These are phyloP conservation scores for Paxillus ammoniavirescens DNA, from an alignment of 768 basidiomycete genomes.

Conservation along the genomic window DNA sequence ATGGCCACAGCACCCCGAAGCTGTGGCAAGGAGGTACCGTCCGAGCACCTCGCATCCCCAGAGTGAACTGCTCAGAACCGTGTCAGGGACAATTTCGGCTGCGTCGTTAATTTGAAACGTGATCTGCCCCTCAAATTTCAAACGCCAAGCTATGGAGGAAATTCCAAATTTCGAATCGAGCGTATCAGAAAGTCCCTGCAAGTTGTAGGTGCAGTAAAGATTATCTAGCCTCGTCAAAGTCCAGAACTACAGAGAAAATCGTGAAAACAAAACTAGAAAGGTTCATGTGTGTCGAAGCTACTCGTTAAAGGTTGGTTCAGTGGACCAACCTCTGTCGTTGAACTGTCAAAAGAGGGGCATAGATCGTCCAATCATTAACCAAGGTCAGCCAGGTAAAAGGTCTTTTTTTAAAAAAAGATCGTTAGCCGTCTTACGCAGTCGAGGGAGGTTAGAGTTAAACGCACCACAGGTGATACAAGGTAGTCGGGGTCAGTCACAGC, in stretches of 20 bases:
- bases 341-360: neutral
- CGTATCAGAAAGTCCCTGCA: too few species aligned
- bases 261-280: neutral
- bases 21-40: constrained; percentile 31
- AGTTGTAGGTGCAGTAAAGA: too few species aligned
- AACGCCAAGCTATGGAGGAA: too few species aligned
- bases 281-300: neutral
- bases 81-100: neutral
- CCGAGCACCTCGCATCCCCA: constrained; percentile 35
- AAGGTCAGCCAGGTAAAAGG: neutral
- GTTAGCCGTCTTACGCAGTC: neutral
- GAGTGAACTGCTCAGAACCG: constrained; percentile 17
- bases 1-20: constrained; percentile 38
- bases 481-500: constrained; percentile 18
- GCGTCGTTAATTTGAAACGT: neutral
- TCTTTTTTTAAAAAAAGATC: neutral
- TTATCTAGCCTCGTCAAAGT: too few species aligned
- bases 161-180: too few species aligned
- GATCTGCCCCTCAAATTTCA: too few species aligned
- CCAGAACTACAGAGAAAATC: neutral
- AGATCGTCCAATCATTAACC: neutral
- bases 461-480: constrained; percentile 28
- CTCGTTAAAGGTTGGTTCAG: neutral
- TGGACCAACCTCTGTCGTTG: neutral
- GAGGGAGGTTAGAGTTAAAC: constrained; percentile 9